Evolutionary conservation across 495 filamentous ascomycete genomes (phyloP).

Genomic region (Filosporella fistucella): DNA sequence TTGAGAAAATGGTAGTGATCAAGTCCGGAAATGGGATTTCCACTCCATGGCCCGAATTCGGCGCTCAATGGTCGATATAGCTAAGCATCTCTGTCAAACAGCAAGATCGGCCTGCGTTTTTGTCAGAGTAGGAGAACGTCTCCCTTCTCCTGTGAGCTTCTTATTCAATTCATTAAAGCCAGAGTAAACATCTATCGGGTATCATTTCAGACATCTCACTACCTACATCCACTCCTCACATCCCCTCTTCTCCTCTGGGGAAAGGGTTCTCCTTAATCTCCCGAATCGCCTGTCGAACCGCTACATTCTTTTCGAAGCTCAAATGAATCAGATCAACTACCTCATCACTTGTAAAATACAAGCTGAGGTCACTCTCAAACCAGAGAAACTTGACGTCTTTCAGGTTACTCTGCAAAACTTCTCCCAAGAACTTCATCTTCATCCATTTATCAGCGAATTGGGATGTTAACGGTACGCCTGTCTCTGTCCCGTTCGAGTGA

Average conservation of each 20-base stretch:
- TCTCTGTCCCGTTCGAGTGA: slow-evolving; percentile 15
- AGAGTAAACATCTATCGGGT: too few relatives aligned
- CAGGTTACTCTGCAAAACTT: slow-evolving; percentile 85
- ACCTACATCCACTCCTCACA: too few relatives aligned
- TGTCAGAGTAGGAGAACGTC: too few relatives aligned
- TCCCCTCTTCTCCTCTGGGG: slow-evolving; percentile 2
- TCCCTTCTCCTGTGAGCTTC: too few relatives aligned
- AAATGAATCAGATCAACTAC: slow-evolving; percentile 83
- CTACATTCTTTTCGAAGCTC: slow-evolving; percentile 83
- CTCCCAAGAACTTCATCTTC: slow-evolving; percentile 80
- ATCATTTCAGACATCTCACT: too few relatives aligned
- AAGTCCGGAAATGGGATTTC: too few relatives aligned
- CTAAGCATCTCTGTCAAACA: too few relatives aligned
- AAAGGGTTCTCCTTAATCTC: slow-evolving; percentile 58
- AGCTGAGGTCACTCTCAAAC: slow-evolving; percentile 75
- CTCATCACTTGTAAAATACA: slow-evolving; percentile 81
- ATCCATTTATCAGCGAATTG: slow-evolving; percentile 83
- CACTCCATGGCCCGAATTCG: too few relatives aligned
- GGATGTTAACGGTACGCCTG: slow-evolving; percentile 58
- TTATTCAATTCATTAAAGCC: too few relatives aligned
- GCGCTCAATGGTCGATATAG: too few relatives aligned
- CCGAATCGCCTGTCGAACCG: slow-evolving; percentile 68
- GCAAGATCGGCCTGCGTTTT: too few relatives aligned
- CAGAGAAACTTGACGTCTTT: slow-evolving; percentile 86
- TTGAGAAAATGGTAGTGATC: too few relatives aligned